Percentiles rank a stretch among this genome's conserved stretches.
Conservation (phyloP, 2,329 filamentous ascomycete species). For the Pseudocercospora macadamiae region DNA sequence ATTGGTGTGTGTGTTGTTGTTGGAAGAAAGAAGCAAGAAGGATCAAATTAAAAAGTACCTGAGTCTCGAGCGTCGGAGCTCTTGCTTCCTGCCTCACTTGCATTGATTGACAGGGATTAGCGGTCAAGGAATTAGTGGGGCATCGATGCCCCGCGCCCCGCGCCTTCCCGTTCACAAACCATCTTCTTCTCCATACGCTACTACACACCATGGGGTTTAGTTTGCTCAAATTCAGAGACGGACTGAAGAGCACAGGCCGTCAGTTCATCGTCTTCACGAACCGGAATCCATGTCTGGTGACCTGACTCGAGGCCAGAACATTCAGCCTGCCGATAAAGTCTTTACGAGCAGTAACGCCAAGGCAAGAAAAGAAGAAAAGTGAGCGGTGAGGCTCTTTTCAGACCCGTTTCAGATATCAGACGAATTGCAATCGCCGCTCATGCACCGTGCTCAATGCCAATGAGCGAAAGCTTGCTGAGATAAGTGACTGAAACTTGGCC, state of each 20-base stretch:
- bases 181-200: background rate
- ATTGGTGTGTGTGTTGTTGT: background rate
- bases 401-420: background rate
- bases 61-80: background rate
- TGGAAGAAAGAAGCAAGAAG: background rate
- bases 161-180: slow-evolving; percentile 2
- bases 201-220: background rate
- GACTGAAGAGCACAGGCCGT: slow-evolving; percentile 1
- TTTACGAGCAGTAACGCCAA: background rate
- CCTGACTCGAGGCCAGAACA: background rate
- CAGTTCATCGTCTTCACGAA: slow-evolving; percentile 9
- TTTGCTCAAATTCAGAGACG: background rate
- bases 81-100: slow-evolving; percentile 1
- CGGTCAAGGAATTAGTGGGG: background rate
- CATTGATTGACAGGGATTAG: background rate
- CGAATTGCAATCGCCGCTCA: slow-evolving; percentile 2
- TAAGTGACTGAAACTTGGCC: background rate
- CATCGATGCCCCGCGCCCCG: background rate
- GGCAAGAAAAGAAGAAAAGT: background rate
- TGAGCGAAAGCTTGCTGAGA: background rate
- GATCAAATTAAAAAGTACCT: background rate
- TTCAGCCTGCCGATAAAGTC: background rate
- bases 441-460: background rate
- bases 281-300: slow-evolving; percentile 11
- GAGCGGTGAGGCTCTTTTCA: slow-evolving; percentile 7